These are phyloP conservation scores for Gypsophila paniculata DNA, from an alignment of 179 eudicot genomes.

Conservation along the genomic window DNA sequence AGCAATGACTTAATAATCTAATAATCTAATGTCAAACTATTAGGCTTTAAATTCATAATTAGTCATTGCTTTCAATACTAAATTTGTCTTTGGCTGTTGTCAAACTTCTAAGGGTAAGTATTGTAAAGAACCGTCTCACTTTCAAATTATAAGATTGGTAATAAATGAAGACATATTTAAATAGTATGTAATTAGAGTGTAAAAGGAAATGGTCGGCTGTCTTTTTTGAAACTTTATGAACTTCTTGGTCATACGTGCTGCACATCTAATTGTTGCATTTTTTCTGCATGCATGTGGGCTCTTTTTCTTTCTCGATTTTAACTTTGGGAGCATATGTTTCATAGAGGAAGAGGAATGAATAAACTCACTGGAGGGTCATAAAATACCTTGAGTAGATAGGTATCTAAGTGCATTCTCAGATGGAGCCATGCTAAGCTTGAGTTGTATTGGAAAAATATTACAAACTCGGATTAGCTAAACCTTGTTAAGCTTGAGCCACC, in stretches of 20 bases:
- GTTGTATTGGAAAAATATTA: background rate
- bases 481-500: background rate
- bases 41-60: background rate
- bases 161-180: too few relatives aligned
- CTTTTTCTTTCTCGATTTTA: background rate
- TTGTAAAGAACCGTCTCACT: too few relatives aligned
- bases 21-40: background rate
- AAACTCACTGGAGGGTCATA: background rate
- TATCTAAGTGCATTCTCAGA: background rate
- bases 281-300: background rate
- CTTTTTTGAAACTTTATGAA: too few relatives aligned
- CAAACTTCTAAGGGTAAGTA: background rate
- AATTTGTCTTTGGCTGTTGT: background rate
- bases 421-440: background rate
- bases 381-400: background rate
- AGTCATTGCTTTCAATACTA: background rate
- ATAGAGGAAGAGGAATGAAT: background rate
- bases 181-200: too few relatives aligned
- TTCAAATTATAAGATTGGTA: too few relatives aligned
- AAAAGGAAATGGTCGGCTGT: too few relatives aligned
- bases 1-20: background rate
- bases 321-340: background rate
- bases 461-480: background rate
- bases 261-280: background rate
- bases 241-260: background rate